A percentile compares a stretch with the other conserved stretches of the same genome.
These are phyloP conservation scores for Blastomyces parvus DNA, from an alignment of 2,329 filamentous ascomycete genomes.

Conservation along the genomic window DNA sequence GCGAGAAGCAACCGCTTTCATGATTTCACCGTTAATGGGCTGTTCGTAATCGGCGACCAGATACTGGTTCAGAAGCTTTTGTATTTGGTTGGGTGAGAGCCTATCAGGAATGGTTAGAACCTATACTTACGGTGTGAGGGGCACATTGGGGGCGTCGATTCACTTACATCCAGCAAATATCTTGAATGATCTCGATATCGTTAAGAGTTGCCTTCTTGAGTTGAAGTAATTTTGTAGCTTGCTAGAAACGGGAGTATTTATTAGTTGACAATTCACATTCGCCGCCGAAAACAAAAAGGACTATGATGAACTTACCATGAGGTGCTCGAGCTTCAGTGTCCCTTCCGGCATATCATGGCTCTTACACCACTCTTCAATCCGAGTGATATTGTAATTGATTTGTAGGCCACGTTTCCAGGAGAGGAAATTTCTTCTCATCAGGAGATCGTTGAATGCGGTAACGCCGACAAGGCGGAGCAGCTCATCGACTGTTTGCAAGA, in stretches of 20 bases:
- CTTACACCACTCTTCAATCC: conserved; percentile 99
- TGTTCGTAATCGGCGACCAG: conserved; percentile 98
- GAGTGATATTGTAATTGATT: conserved; percentile 99
- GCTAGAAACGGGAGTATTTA: conserved; percentile 40
- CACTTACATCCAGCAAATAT: conserved; percentile 98
- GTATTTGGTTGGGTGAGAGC: conserved; percentile 96
- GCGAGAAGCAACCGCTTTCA: conserved; percentile 95
- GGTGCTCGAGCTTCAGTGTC: conserved; percentile 89
- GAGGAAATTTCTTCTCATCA: conserved; percentile 97
- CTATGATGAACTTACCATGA: conserved; percentile 59
- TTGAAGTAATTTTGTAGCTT: conserved; percentile 96
- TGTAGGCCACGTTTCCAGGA: conserved; percentile 98
- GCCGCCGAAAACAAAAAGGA: neutral
- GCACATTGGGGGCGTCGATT: neutral
- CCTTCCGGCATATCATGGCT: conserved; percentile 99
- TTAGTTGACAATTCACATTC: conserved; percentile 13
- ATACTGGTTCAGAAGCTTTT: conserved; percentile 97
- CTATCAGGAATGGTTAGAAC: conserved; percentile 34
- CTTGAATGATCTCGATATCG: conserved; percentile 99
- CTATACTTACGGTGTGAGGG: neutral
- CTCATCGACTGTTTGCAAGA: conserved; percentile 91
- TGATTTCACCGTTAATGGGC: conserved; percentile 98
- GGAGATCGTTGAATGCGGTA: conserved; percentile 93
- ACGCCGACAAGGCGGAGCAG: conserved; percentile 87
- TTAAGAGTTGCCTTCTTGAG: conserved; percentile 98